Evolutionary conservation across 1,139 yeast species (phyloP), one percentile per base, ranked within the genome.

Genomic region (Yamadazyma dendronema): DNA sequence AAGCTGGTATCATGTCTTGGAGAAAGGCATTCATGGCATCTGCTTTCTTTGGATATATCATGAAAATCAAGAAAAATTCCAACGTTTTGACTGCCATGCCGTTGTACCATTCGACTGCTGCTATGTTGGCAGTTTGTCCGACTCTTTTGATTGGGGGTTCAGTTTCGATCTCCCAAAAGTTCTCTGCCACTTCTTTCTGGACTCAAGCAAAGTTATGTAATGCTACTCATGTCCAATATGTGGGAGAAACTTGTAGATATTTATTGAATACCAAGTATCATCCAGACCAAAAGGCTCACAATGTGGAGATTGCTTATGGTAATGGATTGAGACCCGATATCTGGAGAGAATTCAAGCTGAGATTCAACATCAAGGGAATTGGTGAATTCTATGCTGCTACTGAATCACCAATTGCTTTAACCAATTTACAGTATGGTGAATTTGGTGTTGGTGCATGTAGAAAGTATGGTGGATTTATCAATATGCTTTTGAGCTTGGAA

Each of bases 311-410:
- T 31, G 97, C 97, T 0, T 82, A 82, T 57, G 98, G 98, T 37
- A 92, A 92, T 59, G 98, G 98, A 0, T 69, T 92, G 53, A 77
- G 97, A 49, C 80, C 82, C n/a, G 97, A 90, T 57, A 84, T 92
- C 39, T 92, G 98, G 98, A 61, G 59, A 41, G 79, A 78, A 36
- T 86, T 92, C 62, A 88, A 88, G 58, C 62, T 71, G 17, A 69
- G 96, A 44, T 92, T 90, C 68, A 74, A 79, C 42, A 83, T 92
- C 44, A 67, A 74, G 14, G 84, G 77, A 7, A 73, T 92, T 48
- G 96, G 95, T 15, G 98, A 92, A 57, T 90, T 90, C 56, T 92
- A 90, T 60, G 96, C 96, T 0, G 84, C 96, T 2, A 88, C 97
- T 1, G 98, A 92, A 57, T 82, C 94, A 3, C 97, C 97, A 17